Conservation (phyloP, 2,329 filamentous ascomycete species). For the Cercospora zeina region DNA sequence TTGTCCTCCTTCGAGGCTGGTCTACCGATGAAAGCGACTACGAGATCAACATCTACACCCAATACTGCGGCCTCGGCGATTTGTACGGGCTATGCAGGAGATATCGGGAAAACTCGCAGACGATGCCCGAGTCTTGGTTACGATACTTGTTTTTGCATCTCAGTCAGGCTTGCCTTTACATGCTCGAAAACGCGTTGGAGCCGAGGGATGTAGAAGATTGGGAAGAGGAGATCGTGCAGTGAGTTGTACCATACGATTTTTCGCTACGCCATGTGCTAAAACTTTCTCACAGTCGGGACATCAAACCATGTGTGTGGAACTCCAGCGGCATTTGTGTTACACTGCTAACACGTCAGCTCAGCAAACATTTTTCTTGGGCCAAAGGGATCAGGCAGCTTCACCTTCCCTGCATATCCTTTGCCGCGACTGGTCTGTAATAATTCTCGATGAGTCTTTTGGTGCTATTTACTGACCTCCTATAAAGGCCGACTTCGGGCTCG, state of each 20-base stretch:
- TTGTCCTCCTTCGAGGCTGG: background rate
- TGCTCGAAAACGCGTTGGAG: background rate
- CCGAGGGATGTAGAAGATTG: background rate
- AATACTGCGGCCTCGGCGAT: conserved; percentile 4
- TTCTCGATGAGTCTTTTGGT: background rate
- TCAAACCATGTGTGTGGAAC: conserved; percentile 5
- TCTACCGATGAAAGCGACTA: background rate
- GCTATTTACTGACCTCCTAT: background rate
- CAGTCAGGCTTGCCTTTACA: background rate
- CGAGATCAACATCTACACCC: conserved; percentile 1
- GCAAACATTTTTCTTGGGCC: conserved; percentile 2
- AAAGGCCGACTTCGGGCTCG: conserved; percentile 7
- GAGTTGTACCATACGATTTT: background rate
- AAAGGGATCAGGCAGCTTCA: background rate
- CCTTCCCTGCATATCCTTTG: conserved; percentile 8
- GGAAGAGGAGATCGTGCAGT: conserved; percentile 1
- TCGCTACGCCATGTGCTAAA: background rate
- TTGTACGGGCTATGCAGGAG: background rate
- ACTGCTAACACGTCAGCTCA: background rate
- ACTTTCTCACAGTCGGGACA: background rate
- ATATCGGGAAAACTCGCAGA: background rate
- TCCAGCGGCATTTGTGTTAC: background rate
- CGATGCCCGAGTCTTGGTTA: conserved; percentile 6
- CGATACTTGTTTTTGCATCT: background rate
- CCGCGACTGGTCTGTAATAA: background rate